Conservation (phyloP, 208 protist species). For the Leishmania gerbilli region DNA sequence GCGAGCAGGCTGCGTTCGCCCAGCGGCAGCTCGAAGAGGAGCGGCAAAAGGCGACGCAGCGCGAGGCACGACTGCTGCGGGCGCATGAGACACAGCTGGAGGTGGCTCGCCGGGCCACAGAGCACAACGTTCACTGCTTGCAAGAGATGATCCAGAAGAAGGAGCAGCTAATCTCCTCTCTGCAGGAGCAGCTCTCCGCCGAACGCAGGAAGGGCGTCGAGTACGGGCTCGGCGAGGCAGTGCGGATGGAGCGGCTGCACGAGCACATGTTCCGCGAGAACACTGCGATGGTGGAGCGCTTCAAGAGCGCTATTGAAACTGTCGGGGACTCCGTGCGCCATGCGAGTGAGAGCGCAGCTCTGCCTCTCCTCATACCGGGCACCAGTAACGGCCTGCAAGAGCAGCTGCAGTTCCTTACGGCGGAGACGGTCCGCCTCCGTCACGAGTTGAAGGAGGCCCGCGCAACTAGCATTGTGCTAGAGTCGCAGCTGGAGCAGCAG, state of each 20-base stretch:
- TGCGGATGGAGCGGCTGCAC: constrained; percentile 83
- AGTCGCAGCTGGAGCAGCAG: constrained; percentile 68
- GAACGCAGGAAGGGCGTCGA: constrained; percentile 76
- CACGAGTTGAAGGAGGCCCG: constrained; percentile 66
- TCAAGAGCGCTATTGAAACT: constrained; percentile 71
- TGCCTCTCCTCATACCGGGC: constrained; percentile 14
- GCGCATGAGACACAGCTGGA: constrained; percentile 77
- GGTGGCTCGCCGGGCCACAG: constrained; percentile 71
- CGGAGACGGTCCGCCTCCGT: constrained; percentile 68
- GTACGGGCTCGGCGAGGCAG: constrained; percentile 75
- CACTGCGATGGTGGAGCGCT: constrained; percentile 80
- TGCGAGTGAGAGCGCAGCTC: constrained; percentile 2
- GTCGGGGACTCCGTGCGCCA: constrained; percentile 41
- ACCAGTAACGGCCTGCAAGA: constrained; percentile 30
- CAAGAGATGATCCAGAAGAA: constrained; percentile 81
- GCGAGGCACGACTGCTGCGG: constrained; percentile 55
- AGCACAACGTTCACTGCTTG: constrained; percentile 81
- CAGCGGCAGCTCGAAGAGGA: constrained; percentile 74
- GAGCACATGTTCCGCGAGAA: constrained; percentile 87
- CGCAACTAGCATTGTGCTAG: constrained; percentile 68
- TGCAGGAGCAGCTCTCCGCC: constrained; percentile 74
- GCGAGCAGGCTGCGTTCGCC: constrained; percentile 42
- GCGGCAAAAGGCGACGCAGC: constrained; percentile 50
- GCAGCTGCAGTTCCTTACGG: constrained; percentile 68
- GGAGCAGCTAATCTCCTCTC: constrained; percentile 60